Conservation (phyloP, 192 early-diverging fungal species). For the Endogone sp. region DNA sequence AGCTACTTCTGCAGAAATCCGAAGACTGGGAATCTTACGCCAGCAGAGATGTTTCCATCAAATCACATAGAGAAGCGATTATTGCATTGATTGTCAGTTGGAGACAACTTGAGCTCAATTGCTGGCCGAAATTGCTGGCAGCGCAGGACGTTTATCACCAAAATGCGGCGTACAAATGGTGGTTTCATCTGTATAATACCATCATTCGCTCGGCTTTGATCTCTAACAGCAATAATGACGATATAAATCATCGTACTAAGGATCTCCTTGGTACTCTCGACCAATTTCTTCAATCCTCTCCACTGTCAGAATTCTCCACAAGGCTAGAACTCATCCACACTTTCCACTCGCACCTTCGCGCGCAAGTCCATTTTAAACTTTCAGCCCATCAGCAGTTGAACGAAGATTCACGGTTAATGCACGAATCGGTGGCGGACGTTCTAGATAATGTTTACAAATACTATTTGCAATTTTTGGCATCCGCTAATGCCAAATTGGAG, state of each 20-base stretch:
- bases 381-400: slow-evolving; percentile 20
- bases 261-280: slow-evolving; percentile 66
- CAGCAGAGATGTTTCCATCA: slow-evolving; percentile 72
- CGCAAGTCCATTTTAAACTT: too few relatives aligned
- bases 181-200: slow-evolving; percentile 84
- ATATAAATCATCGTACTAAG: slow-evolving; percentile 29
- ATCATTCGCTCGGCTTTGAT: slow-evolving; percentile 40
- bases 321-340: slow-evolving; percentile 67
- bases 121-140: slow-evolving; percentile 84
- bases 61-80: slow-evolving; percentile 62
- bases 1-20: slow-evolving; percentile 81
- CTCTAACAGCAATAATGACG: too few relatives aligned
- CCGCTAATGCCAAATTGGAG: slow-evolving; percentile 53
- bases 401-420: too few relatives aligned
- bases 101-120: slow-evolving; percentile 87
- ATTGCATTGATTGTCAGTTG: slow-evolving; percentile 77
- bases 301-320: slow-evolving; percentile 73
- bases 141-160: slow-evolving; percentile 73
- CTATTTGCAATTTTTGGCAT: slow-evolving; percentile 71
- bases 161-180: slow-evolving; percentile 67
- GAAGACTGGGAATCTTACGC: slow-evolving; percentile 96
- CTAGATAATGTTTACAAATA: slow-evolving; percentile 76
- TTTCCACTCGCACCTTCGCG: slow-evolving; percentile 60
- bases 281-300: slow-evolving; percentile 74
- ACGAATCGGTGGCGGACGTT: slow-evolving; percentile 36